Conservation (phyloP, 371 early-diverging fungal species). For the Mucor circinelloides region DNA sequence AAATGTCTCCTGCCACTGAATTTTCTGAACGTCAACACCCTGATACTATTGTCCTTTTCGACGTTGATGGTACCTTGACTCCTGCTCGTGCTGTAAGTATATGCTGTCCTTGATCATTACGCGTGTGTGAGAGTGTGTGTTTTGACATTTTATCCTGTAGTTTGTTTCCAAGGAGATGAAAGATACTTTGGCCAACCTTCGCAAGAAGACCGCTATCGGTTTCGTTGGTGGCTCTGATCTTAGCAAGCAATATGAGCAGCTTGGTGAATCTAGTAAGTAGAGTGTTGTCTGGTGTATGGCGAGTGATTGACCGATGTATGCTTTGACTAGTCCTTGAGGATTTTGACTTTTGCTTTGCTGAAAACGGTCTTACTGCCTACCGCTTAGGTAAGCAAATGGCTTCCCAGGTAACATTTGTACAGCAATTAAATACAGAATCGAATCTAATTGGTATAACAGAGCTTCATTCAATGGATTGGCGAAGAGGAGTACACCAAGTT, state of each 20-base stretch:
- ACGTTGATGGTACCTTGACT: slow-evolving; percentile 99
- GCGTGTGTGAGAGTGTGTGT: not conserved
- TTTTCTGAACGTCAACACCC: slow-evolving; percentile 71
- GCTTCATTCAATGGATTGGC: slow-evolving; percentile 94
- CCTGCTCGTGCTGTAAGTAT: slow-evolving; percentile 85
- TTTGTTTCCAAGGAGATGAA: slow-evolving; percentile 79
- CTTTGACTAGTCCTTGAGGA: slow-evolving; percentile 61
- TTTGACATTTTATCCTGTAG: slow-evolving; percentile 30
- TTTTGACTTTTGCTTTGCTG: slow-evolving; percentile 99
- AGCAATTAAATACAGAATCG: not conserved
- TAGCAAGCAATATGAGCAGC: slow-evolving; percentile 97
- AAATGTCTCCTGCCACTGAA: slow-evolving; percentile 28
- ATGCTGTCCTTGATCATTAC: not conserved
- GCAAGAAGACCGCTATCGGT: slow-evolving; percentile 92
- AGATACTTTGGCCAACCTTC: slow-evolving; percentile 78
- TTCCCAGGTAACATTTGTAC: slow-evolving; percentile 62
- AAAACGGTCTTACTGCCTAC: slow-evolving; percentile 99
- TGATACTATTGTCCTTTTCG: slow-evolving; percentile 93
- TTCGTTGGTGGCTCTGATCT: slow-evolving; percentile 99
- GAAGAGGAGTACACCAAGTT: slow-evolving; percentile 96
- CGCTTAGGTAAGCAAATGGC: slow-evolving; percentile 76
- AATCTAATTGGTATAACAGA: slow-evolving; percentile 46
- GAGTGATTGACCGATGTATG: not conserved
- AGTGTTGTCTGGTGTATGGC: not conserved
- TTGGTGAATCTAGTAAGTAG: slow-evolving; percentile 79